phyloP scores from a whole-genome alignment of 352 stramenopile species.

The Globisporangium canariense region DNA sequence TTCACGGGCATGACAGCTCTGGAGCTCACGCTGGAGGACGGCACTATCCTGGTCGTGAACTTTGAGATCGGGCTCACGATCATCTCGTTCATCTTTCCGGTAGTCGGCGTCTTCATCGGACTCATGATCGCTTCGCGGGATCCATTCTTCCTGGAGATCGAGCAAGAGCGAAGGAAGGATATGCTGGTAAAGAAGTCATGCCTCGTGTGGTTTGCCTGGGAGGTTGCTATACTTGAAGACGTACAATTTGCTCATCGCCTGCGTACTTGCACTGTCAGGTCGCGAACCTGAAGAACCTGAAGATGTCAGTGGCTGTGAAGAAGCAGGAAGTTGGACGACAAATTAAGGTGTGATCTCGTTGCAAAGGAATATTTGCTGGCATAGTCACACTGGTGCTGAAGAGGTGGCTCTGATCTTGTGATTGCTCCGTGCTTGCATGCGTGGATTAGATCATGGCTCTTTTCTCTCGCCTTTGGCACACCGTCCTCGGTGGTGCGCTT shows the following conservation, averaged over 20 bases:
- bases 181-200: constrained; percentile 6
- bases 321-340: constrained; percentile 11
- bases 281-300: constrained; percentile 15
- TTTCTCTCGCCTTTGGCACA: constrained; percentile 48
- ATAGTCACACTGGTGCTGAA: too few species aligned
- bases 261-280: not conserved
- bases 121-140: constrained; percentile 53
- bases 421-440: not conserved
- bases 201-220: not conserved
- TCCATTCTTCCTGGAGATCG: constrained; percentile 56
- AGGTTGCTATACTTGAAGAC: not conserved
- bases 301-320: constrained; percentile 19
- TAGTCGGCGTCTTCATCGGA: constrained; percentile 49
- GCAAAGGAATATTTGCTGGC: too few species aligned
- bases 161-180: constrained; percentile 38
- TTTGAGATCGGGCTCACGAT: constrained; percentile 57
- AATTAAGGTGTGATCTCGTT: constrained; percentile 7
- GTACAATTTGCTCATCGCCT: not conserved
- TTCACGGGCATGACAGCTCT: constrained; percentile 66
- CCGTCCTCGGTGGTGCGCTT: constrained; percentile 40
- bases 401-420: not conserved
- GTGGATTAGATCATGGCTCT: constrained; percentile 33
- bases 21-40: constrained; percentile 29
- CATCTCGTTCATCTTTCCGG: constrained; percentile 52
- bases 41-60: constrained; percentile 33